These are phyloP conservation scores for Beverwykella pulmonaria DNA, from an alignment of 495 filamentous ascomycete genomes.

Conservation along the genomic window DNA sequence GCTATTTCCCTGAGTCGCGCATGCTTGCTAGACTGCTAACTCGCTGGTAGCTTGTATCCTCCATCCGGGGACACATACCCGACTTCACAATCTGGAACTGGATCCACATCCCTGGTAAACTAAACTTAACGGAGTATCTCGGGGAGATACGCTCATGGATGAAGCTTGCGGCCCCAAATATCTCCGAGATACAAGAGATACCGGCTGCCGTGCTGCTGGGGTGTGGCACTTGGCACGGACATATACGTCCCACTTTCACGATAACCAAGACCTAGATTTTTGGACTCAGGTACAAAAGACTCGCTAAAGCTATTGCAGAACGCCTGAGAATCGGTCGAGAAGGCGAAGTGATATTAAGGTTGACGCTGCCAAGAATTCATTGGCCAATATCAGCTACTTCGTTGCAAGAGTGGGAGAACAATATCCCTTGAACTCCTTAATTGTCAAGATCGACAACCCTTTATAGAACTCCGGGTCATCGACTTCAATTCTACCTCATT, in stretches of 20 bases:
- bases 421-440: background rate
- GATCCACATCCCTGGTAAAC: background rate
- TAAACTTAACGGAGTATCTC: background rate
- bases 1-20: too few species aligned
- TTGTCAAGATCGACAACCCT: background rate
- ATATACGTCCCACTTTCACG: slow-evolving; percentile 6
- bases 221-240: background rate
- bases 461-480: background rate
- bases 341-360: background rate
- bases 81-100: background rate
- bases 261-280: background rate
- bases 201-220: background rate
- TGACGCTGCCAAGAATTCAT: background rate
- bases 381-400: background rate
- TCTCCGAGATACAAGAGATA: background rate
- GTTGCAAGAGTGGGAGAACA: background rate
- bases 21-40: too few species aligned
- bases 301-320: background rate
- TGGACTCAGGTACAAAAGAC: background rate
- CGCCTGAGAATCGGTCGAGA: background rate
- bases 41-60: background rate
- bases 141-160: background rate
- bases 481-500: background rate
- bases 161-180: background rate
- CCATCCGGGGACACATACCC: background rate